Conservation (phyloP, 441 rosid species). For the Bruguiera hainesii region DNA sequence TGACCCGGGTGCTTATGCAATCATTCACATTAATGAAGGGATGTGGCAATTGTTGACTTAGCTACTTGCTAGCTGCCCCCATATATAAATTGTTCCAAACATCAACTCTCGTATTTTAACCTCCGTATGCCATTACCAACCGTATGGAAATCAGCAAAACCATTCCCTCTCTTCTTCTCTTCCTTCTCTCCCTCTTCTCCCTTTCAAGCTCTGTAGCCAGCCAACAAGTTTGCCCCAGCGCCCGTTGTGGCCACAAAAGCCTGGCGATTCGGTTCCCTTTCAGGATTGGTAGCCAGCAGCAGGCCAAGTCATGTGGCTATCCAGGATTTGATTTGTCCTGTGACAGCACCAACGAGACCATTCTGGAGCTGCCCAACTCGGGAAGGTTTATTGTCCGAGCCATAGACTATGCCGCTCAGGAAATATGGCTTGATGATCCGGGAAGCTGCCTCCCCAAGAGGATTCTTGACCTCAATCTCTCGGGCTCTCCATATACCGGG, state of each 20-base stretch:
- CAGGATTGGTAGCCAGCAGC: conserved; percentile 35
- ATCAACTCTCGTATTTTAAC: too few relatives aligned
- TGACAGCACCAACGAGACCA: conserved; percentile 35
- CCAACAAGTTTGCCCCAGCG: too few relatives aligned
- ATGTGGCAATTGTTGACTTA: too few relatives aligned
- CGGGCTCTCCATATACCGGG: conserved; percentile 42
- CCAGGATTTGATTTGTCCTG: conserved; percentile 54
- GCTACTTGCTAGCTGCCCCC: too few relatives aligned
- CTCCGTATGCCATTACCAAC: too few relatives aligned
- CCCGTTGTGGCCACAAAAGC: conserved; percentile 25
- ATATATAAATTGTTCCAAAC: too few relatives aligned
- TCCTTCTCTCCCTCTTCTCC: too few relatives aligned
- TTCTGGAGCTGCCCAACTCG: conserved; percentile 40
- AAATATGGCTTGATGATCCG: conserved; percentile 61
- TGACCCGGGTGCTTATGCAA: too few relatives aligned
- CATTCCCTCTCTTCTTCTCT: too few relatives aligned
- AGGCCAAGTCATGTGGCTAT: conserved; percentile 41
- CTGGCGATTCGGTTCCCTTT: conserved; percentile 59
- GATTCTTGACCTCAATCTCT: conserved; percentile 36
- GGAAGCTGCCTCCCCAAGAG: conserved; percentile 48
- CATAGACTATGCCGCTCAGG: conserved; percentile 52
- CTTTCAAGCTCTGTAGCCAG: too few relatives aligned
- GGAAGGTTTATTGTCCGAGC: conserved; percentile 44
- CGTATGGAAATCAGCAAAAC: too few relatives aligned
- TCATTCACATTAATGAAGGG: too few relatives aligned